A percentile compares a stretch with the other conserved stretches of the same genome.
These are phyloP conservation scores for Mycena rosella DNA, from an alignment of 768 basidiomycete species.

Conservation along the genomic window DNA sequence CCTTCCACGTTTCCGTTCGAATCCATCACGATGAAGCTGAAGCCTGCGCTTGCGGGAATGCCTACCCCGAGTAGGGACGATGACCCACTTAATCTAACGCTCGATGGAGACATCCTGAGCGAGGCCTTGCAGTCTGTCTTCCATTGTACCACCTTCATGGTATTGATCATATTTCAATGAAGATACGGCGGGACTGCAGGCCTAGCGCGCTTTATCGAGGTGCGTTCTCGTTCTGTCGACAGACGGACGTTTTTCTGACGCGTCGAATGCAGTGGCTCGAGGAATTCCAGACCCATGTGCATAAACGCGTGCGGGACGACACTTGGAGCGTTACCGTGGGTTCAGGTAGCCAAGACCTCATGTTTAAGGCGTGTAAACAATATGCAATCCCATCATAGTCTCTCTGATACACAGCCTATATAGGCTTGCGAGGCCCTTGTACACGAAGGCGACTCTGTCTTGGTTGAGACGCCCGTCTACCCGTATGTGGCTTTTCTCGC, in stretches of 20 bases:
- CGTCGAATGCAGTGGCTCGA: conserved; percentile 44
- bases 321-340: conserved; percentile 59
- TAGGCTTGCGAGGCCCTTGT: conserved; percentile 54
- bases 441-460: conserved; percentile 59
- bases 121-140: conserved; percentile 51
- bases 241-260: background rate
- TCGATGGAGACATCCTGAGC: conserved; percentile 50
- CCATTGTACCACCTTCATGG: background rate
- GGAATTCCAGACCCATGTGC: conserved; percentile 53
- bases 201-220: conserved; percentile 43
- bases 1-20: conserved; percentile 57
- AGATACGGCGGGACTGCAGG: conserved; percentile 56
- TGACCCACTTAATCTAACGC: conserved; percentile 42
- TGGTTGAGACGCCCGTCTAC: conserved; percentile 60
- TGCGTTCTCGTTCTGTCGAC: background rate
- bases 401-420: background rate
- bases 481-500: conserved; percentile 18
- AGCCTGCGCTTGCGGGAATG: conserved; percentile 46
- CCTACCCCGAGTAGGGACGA: conserved; percentile 10
- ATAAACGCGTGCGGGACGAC: conserved; percentile 47
- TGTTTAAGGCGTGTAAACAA: conserved; percentile 52
- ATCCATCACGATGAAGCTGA: conserved; percentile 50
- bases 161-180: background rate
- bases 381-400: background rate
- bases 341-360: conserved; percentile 61